phyloP scores from a whole-genome alignment of 495 filamentous ascomycete genomes.

The Hyphodiscus hymeniophilus region DNA sequence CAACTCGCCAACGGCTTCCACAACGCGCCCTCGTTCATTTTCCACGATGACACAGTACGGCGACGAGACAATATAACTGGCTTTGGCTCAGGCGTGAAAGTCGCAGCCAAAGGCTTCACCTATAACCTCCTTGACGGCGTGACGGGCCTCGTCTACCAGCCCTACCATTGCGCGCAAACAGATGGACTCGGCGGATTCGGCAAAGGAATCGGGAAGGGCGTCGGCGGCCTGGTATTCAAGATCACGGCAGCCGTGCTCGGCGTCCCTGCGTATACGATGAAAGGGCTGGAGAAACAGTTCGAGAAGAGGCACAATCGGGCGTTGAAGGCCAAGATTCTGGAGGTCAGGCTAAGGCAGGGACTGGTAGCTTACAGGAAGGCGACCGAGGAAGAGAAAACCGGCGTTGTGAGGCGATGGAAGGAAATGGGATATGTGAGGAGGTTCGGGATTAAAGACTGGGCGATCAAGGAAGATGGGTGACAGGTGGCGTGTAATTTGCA shows the following conservation, averaged over 20 bases:
- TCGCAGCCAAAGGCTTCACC: slow-evolving; percentile 57
- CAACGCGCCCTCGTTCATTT: slow-evolving; percentile 17
- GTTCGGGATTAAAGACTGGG: too few species aligned
- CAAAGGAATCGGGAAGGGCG: slow-evolving; percentile 63
- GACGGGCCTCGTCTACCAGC: slow-evolving; percentile 60
- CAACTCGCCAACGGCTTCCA: slow-evolving; percentile 26
- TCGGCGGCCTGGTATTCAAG: slow-evolving; percentile 67
- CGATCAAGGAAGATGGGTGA: too few species aligned
- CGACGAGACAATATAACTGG: slow-evolving; percentile 55
- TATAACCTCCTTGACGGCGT: slow-evolving; percentile 66
- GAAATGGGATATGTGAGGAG: not conserved
- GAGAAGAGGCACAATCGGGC: slow-evolving; percentile 33
- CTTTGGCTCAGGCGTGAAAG: slow-evolving; percentile 54
- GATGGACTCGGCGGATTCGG: slow-evolving; percentile 51
- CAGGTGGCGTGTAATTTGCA: too few species aligned
- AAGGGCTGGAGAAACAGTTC: slow-evolving; percentile 54
- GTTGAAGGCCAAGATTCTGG: slow-evolving; percentile 22
- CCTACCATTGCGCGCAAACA: slow-evolving; percentile 49
- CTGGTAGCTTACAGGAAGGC: slow-evolving; percentile 16
- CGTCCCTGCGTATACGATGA: slow-evolving; percentile 50
- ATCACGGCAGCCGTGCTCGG: slow-evolving; percentile 31
- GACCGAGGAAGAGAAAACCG: slow-evolving; percentile 19
- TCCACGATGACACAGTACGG: slow-evolving; percentile 20
- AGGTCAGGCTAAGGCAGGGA: slow-evolving; percentile 24
- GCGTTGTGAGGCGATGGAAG: slow-evolving; percentile 24